Evolutionary conservation across 2,329 filamentous ascomycete genomes (phyloP).

Genomic region (Diaporthe sp.): DNA sequence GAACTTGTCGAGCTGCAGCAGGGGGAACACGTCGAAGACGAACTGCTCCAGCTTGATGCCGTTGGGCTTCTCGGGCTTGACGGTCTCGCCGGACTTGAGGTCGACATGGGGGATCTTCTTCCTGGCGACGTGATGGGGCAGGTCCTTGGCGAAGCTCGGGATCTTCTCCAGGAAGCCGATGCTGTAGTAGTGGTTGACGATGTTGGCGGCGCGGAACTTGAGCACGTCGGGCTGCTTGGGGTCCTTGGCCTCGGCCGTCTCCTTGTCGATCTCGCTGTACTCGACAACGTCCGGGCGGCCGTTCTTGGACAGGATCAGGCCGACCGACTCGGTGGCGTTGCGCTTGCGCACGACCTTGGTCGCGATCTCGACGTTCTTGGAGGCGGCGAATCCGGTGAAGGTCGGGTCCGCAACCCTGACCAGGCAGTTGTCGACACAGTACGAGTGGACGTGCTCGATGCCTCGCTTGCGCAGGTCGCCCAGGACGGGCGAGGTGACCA

Average conservation of each 20-base stretch:
- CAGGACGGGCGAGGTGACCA: constrained; percentile 82
- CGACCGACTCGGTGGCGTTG: constrained; percentile 94
- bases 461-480: constrained; percentile 90
- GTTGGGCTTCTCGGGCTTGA: constrained; percentile 95
- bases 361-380: constrained; percentile 91
- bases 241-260: constrained; percentile 90
- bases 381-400: constrained; percentile 93
- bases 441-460: constrained; percentile 94
- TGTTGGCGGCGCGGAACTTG: constrained; percentile 98
- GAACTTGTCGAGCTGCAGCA: constrained; percentile 87
- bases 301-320: constrained; percentile 93
- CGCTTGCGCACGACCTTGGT: constrained; percentile 99
- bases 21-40: constrained; percentile 97
- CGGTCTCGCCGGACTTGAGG: constrained; percentile 77
- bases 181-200: constrained; percentile 99
- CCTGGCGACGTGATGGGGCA: constrained; percentile 94
- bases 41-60: constrained; percentile 99
- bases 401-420: constrained; percentile 97
- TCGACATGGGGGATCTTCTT: constrained; percentile 98
- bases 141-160: constrained; percentile 83
- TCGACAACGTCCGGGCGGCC: constrained; percentile 97
- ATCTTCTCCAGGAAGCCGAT: constrained; percentile 92
- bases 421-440: constrained; percentile 99
- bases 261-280: constrained; percentile 95
- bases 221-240: constrained; percentile 82